Base-by-base conservation (phyloP, 73 alveolate species). In the Symbiodinium pilosum region DNA sequence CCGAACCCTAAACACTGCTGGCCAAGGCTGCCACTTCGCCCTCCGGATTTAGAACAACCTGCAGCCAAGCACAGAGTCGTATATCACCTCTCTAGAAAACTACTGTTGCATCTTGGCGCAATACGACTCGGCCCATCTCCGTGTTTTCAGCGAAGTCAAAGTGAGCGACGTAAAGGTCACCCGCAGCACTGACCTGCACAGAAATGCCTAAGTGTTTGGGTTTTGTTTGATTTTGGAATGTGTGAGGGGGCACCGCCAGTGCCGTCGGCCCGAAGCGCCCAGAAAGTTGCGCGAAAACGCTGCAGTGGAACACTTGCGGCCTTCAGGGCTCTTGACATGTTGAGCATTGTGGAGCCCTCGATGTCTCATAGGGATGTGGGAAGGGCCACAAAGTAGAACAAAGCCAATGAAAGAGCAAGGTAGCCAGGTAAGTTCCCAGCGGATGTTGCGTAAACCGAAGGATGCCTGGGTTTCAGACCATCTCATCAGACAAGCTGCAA, bases 251-350 rank as follows among this genome's bases (percentile, higher is more conserved):
- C 95, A 98, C 91, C 68, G 99, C 99, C 44, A 99, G 68, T 9
- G 99, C 99, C 11, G 99, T 99, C 41, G 99, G 99, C 36, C 99
- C 99, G 77, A 99, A 99, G 95, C 99, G 99, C 47, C 99, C 99
- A 95, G 99, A 95, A 99, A 99, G 99, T 86, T 99, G 99, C 94
- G 99, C 99, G 99, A 99, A 99, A 36, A 99, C 99, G 97, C 99
- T 99, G 94, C 99, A 99, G 99, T 99, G 99, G 86, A 99, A 99
- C 91, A 99, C 99, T 41, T 68, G 88, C 52, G 97, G 97, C 97
- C 97, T 91, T 8, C 34, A 30, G 77, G n/a, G n/a, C n/a, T n/a
- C n/a, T n/a, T 59, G 77, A 59, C 77, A 59, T 14, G 21, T 9
- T 6, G 59, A 14, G 59, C 59, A 47, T 47, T 47, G 59, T n/a